A percentile compares a stretch with the other conserved stretches of the same genome.
These are phyloP conservation scores for Ceratobasidium sp. DNA, from an alignment of 1,284 basidiomycete species.

Conservation along the genomic window DNA sequence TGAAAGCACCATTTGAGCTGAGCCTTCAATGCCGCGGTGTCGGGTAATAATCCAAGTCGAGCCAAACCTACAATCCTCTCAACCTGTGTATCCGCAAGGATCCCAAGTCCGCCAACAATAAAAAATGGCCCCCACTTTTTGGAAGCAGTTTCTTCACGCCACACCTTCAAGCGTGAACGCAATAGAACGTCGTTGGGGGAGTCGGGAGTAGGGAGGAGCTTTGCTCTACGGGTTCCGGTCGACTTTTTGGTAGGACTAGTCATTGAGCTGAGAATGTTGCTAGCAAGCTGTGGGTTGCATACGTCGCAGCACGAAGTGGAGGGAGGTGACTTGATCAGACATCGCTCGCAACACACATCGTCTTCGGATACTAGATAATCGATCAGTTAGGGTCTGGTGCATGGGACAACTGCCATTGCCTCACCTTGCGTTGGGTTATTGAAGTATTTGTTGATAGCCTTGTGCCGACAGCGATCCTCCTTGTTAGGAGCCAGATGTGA, in stretches of 20 bases:
- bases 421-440: background rate
- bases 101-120: background rate
- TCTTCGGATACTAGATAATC: background rate
- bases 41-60: background rate
- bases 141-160: background rate
- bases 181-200: background rate
- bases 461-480: background rate
- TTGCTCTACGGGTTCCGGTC: background rate
- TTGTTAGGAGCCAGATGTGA: background rate
- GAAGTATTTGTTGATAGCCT: background rate
- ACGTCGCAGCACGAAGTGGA: conserved; percentile 1
- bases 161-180: background rate
- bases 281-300: background rate
- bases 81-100: background rate
- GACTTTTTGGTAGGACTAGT: background rate
- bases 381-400: conserved; percentile 1
- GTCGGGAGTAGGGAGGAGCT: background rate
- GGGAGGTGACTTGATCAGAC: background rate
- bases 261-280: background rate
- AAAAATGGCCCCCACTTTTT: background rate
- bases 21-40: background rate
- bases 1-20: conserved; percentile 8
- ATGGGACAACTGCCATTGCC: background rate
- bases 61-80: conserved; percentile 8
- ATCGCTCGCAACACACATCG: conserved; percentile 14